These are phyloP conservation scores for Euryodendron excelsum DNA, from an alignment of 148 eudicot genomes.

Conservation along the genomic window DNA sequence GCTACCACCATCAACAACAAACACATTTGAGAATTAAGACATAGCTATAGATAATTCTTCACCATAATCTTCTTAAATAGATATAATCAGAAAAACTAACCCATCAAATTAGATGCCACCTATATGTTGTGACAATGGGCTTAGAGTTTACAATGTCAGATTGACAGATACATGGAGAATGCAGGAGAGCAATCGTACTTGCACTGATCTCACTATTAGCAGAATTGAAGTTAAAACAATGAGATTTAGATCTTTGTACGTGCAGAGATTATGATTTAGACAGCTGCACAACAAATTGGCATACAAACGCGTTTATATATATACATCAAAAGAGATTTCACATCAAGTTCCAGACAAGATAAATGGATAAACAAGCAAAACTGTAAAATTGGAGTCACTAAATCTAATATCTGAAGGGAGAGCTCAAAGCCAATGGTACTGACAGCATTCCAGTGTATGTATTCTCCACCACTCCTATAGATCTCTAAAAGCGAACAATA, in stretches of 20 bases:
- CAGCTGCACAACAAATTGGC: background rate
- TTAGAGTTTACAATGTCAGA: background rate
- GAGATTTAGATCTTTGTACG: background rate
- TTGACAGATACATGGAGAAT: background rate
- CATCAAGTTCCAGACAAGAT: background rate
- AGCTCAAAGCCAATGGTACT: background rate
- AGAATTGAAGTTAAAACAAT: background rate
- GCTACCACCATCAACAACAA: background rate
- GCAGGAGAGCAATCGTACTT: background rate
- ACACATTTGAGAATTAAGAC: background rate
- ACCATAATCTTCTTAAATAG: background rate
- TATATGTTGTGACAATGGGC: no score
- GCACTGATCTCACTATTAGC: background rate
- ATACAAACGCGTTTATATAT: no score
- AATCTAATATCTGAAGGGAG: background rate
- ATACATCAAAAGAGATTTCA: background rate
- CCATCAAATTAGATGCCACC: background rate
- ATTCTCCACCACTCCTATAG: background rate
- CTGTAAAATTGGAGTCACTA: background rate
- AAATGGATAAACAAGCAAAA: conserved; percentile 2
- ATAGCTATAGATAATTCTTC: background rate
- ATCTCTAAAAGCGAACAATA: no score
- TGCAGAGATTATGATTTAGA: background rate
- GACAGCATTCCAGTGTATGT: background rate
- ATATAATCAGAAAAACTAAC: background rate